Evolutionary conservation across 1,284 basidiomycete species (phyloP), one percentile per base, ranked within the genome.

Genomic region (Austroboletus novae-zelandiae): DNA sequence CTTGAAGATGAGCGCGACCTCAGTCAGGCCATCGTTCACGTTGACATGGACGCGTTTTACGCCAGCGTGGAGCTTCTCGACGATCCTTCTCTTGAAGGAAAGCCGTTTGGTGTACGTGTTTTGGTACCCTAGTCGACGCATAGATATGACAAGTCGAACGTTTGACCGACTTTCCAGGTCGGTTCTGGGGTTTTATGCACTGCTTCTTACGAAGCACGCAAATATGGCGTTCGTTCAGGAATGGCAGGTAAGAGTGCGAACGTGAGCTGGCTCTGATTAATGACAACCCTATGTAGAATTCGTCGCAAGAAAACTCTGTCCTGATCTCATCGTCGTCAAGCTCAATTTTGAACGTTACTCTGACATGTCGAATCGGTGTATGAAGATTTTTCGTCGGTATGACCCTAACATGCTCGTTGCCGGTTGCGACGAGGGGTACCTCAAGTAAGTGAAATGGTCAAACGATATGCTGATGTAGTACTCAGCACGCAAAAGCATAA

Each of bases 281-380:
- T 46, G 46, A 57, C 29, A 37, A 42, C 32, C 39, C 20, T 18
- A 18, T 20, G 10, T 61, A 79, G 91, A 83, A 42, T 95, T 94
- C 67, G 86, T 98, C 39, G 96, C 95, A 14, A 89, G 87, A 72
- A 95, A 93, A 62, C 80, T 99, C 9, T 98, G 94, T 65, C 94
- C 95, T 1, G 83, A 95, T 9, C 80, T 99, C n/a, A 84, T 92
- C 40, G 73, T 93, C 40, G 77, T 96, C 43, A 69, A 73, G 9
- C 79, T 77, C 49, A 77, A 86, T 55, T 85, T 83, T 57, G 69
- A 78, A 9, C 76, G 83, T 32, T 94, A 94, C 58, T 75, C 73
- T 39, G 86, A 88, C 56, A 81, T 89, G 70, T 94, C 91, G 7
- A 59, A 70, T 32, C 74, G 74, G 55, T 78, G 89, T 29, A 89